These are phyloP conservation scores for Themeda triandra DNA, from an alignment of 176 grass and related monocot genomes.

Conservation along the genomic window DNA sequence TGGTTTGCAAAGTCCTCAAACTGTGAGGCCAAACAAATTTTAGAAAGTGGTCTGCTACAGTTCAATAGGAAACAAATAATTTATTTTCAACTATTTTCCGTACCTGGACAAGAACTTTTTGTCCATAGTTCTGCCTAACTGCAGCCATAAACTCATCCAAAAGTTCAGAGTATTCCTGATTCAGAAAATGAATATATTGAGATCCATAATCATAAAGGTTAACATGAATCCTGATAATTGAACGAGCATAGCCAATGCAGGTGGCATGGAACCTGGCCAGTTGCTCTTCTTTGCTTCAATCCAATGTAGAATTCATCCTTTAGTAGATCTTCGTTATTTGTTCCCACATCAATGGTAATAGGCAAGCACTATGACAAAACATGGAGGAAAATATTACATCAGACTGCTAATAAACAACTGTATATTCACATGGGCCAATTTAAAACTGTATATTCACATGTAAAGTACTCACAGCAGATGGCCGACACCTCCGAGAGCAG, in stretches of 20 bases:
- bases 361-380: constrained; percentile 56
- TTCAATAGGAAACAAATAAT: neutral
- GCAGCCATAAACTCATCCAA: constrained; percentile 88
- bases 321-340: constrained; percentile 80
- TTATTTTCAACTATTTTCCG: neutral
- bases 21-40: constrained; percentile 27
- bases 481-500: constrained; percentile 80
- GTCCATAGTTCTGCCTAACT: constrained; percentile 87
- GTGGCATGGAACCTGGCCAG: constrained; percentile 56
- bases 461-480: constrained; percentile 57
- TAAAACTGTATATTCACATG: neutral
- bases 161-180: constrained; percentile 74
- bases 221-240: constrained; percentile 5
- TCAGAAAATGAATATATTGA: neutral
- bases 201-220: neutral
- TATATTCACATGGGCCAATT: neutral
- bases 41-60: neutral
- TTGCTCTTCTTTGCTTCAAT: constrained; percentile 67
- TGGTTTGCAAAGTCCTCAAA: constrained; percentile 97
- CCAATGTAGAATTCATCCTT: constrained; percentile 96
- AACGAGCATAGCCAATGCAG: neutral
- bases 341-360: constrained; percentile 94
- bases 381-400: neutral
- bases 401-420: neutral
- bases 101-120: constrained; percentile 94